phyloP scores from a whole-genome alignment of 768 basidiomycete genomes.

The Collybia sordida region DNA sequence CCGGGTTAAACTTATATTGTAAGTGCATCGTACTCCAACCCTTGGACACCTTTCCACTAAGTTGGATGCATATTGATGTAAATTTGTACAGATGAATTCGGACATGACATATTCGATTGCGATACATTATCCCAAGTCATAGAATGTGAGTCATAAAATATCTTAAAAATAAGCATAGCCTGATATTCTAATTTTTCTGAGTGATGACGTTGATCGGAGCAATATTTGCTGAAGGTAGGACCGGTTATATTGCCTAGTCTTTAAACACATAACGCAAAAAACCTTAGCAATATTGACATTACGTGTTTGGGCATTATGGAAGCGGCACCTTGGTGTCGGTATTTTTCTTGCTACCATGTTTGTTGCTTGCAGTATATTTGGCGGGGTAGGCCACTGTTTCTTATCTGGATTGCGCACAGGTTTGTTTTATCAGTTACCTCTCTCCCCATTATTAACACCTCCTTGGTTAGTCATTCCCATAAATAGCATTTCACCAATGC shows the following conservation, averaged over 20 bases:
- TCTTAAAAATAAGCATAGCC: too few relatives aligned
- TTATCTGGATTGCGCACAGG: too few relatives aligned
- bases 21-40: background rate
- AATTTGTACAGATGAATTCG: background rate
- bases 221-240: background rate
- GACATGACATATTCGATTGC: background rate
- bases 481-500: background rate
- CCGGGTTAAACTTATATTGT: background rate
- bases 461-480: background rate
- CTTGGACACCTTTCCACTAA: background rate
- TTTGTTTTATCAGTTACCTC: too few relatives aligned
- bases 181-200: too few relatives aligned
- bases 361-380: too few relatives aligned
- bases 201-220: background rate
- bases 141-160: too few relatives aligned
- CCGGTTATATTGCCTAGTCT: background rate
- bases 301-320: conserved; percentile 2
- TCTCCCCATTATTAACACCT: too few relatives aligned
- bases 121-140: too few relatives aligned
- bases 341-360: too few relatives aligned
- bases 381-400: too few relatives aligned
- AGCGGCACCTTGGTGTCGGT: too few relatives aligned
- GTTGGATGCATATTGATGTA: too few relatives aligned
- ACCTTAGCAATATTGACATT: background rate
- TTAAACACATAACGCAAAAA: background rate